Evolutionary conservation across 176 grass and related monocot genomes (phyloP).

Genomic region (Carex parvula): DNA sequence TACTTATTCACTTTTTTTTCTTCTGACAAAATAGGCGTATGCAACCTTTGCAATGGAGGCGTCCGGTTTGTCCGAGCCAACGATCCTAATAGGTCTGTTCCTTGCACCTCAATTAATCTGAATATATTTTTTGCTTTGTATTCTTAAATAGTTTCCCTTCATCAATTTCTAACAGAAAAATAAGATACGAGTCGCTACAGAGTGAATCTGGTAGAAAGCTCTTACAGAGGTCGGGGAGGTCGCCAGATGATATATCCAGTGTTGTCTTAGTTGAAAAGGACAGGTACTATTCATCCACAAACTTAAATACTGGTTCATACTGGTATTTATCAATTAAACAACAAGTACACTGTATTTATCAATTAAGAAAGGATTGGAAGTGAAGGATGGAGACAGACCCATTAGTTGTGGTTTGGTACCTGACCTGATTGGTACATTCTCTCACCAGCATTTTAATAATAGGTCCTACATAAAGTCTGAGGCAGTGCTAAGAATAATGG

Average conservation of each 20-base stretch:
- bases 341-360: background rate
- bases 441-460: background rate
- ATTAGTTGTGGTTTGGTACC: background rate
- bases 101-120: background rate
- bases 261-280: slow-evolving; percentile 88
- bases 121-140: background rate
- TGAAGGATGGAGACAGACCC: background rate
- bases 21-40: slow-evolving; percentile 40
- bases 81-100: slow-evolving; percentile 50
- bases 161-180: slow-evolving; percentile 36
- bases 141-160: background rate
- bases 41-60: slow-evolving; percentile 92
- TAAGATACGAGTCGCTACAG: slow-evolving; percentile 67
- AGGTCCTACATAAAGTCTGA: slow-evolving; percentile 95
- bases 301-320: background rate
- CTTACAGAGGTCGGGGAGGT: slow-evolving; percentile 61
- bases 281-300: slow-evolving; percentile 28
- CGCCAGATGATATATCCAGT: slow-evolving; percentile 86
- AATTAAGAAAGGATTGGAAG: background rate
- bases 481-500: slow-evolving; percentile 89
- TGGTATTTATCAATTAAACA: background rate
- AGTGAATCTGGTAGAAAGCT: slow-evolving; percentile 79
- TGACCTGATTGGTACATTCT: background rate
- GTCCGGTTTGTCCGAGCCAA: slow-evolving; percentile 61
- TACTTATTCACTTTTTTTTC: background rate